Conservation (phyloP, 2,329 filamentous ascomycete species). For the Didymella sp. region DNA sequence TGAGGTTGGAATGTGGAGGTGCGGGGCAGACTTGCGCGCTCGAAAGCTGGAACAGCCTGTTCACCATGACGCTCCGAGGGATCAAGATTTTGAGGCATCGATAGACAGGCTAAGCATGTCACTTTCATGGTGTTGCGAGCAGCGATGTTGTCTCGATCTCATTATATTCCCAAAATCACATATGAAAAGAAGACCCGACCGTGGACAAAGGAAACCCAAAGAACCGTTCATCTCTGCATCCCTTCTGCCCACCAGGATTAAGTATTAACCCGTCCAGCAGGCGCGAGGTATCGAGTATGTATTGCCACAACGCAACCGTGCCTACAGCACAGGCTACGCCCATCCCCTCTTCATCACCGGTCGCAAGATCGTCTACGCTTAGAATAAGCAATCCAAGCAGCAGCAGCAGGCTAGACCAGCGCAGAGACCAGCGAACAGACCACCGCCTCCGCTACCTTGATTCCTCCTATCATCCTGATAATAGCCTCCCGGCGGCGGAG, state of each 20-base stretch:
- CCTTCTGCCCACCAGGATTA: slow-evolving; percentile 15
- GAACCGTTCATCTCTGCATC: slow-evolving; percentile 1
- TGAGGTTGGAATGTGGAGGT: slow-evolving; percentile 13
- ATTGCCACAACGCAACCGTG: background rate
- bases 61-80: slow-evolving; percentile 5
- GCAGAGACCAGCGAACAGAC: slow-evolving; percentile 53
- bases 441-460: slow-evolving; percentile 43
- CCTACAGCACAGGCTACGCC: background rate
- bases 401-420: slow-evolving; percentile 59
- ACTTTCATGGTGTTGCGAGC: background rate
- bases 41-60: background rate
- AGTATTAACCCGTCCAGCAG: slow-evolving; percentile 22
- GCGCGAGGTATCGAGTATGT: slow-evolving; percentile 16
- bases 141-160: background rate
- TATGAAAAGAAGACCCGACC: slow-evolving; percentile 5
- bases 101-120: background rate
- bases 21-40: slow-evolving; percentile 8
- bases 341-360: background rate
- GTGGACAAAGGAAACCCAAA: slow-evolving; percentile 3
- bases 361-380: slow-evolving; percentile 22
- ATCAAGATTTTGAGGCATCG: background rate
- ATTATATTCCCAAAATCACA: background rate
- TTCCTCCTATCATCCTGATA: slow-evolving; percentile 47
- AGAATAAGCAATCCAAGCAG: slow-evolving; percentile 61
- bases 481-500: slow-evolving; percentile 48